Evolutionary conservation across 441 rosid genomes (phyloP).

Genomic region (Pelargonium myrrhifolium): DNA sequence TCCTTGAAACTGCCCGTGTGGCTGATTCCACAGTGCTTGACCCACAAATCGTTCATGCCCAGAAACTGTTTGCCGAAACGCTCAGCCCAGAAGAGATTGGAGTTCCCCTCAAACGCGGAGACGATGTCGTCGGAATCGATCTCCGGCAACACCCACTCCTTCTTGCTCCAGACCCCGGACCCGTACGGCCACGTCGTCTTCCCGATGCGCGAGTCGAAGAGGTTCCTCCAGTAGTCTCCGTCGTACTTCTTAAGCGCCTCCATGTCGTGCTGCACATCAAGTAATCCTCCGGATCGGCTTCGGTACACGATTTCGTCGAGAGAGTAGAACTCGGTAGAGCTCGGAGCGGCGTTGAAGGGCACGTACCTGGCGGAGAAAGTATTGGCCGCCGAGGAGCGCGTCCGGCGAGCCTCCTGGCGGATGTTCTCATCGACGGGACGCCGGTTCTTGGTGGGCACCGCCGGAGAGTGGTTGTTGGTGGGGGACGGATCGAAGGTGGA

Average conservation of each 20-base stretch:
- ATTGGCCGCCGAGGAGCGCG: constrained; percentile 28
- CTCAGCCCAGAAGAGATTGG: constrained; percentile 72
- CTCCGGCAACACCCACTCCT: constrained; percentile 70
- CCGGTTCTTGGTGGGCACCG: constrained; percentile 26
- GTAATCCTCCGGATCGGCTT: constrained; percentile 54
- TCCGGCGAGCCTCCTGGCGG: constrained; percentile 54
- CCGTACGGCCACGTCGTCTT: constrained; percentile 66
- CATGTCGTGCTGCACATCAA: constrained; percentile 62
- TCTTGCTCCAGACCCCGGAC: constrained; percentile 69
- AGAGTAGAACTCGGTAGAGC: constrained; percentile 46
- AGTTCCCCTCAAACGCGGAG: constrained; percentile 64
- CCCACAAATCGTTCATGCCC: constrained; percentile 68
- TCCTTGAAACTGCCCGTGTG: constrained; percentile 73
- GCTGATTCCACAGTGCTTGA: constrained; percentile 66
- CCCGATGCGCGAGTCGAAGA: constrained; percentile 66
- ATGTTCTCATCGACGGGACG: constrained; percentile 45
- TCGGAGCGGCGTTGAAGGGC: constrained; percentile 42
- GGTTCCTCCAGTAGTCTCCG: constrained; percentile 53
- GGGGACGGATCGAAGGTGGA: constrained; percentile 23
- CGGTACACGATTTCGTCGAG: constrained; percentile 68
- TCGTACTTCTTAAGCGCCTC: constrained; percentile 45
- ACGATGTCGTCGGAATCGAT: constrained; percentile 63
- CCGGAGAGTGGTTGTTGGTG: constrained; percentile 19
- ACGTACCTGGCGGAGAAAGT: constrained; percentile 54
- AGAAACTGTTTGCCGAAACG: constrained; percentile 48